Evolutionary conservation across 2,329 filamentous ascomycete genomes (phyloP).

Genomic region (Exophiala oligosperma): DNA sequence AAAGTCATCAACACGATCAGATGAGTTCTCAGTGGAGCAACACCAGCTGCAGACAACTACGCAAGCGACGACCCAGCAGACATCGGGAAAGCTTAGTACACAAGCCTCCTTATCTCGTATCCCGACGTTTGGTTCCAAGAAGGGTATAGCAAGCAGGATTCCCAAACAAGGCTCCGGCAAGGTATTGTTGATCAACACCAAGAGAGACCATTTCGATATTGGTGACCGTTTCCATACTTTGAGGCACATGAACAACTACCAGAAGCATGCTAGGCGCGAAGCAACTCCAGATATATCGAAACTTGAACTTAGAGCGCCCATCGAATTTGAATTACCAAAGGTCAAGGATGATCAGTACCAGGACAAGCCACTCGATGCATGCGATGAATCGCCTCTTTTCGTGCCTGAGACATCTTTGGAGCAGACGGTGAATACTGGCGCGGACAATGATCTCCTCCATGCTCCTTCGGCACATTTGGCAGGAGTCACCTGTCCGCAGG

Average conservation of each 20-base stretch:
- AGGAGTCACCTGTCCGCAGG: background rate
- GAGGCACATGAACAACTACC: slow-evolving; percentile 23
- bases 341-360: background rate
- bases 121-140: background rate
- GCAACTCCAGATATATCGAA: slow-evolving; percentile 15
- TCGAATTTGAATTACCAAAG: slow-evolving; percentile 4
- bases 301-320: slow-evolving; percentile 13
- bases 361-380: background rate
- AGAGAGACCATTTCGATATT: background rate
- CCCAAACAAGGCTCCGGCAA: background rate
- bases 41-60: background rate
- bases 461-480: background rate
- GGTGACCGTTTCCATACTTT: slow-evolving; percentile 23
- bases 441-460: background rate
- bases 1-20: background rate
- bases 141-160: background rate
- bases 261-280: slow-evolving; percentile 18
- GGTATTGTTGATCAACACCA: background rate
- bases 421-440: too few relatives aligned
- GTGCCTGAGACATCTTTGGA: slow-evolving; percentile 9
- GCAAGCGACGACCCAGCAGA: background rate
- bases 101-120: background rate
- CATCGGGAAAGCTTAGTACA: background rate
- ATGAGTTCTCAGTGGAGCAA: background rate
- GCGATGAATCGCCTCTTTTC: slow-evolving; percentile 11